Base-by-base conservation (phyloP, 179 eudicot genomes). In the Beta lomatogona region DNA sequence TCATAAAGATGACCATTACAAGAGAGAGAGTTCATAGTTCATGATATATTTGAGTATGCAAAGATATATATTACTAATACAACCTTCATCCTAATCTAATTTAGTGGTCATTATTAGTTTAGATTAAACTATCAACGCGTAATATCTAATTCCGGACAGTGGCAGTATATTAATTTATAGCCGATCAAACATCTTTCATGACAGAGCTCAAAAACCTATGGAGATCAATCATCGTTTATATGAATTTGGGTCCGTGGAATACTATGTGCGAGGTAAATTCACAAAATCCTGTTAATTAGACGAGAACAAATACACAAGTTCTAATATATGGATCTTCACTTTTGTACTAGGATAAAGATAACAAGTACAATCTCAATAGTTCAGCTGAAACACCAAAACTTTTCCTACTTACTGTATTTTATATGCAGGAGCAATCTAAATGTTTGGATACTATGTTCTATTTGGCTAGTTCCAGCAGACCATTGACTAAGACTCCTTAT, bases 201-300 rank as follows among this genome's bases (percentile, higher is more conserved):
- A 82, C 91, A 97, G 98, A 73, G 91, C 88, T 78, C 89, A 89
- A 79, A 88, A 79, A 41, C 91, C 95, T 14, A 54, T 85, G 83
- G 94, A 92, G 82, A 75, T 91, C 50, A 98, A 97, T 79, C 97
- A 94, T 69, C 91, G 84, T 87, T 76, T 95, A 78, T 91, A 91
- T 67, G 99, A 93, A 80, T 97, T 94, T 86, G 99, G 98, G 67
- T 93, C 91, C 4, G 94, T 96, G 52, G 89, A 93, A 81, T 97
- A 94, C 86, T 94, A 93, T 86, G 83, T 94, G 70, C 87, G n/a
- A 91, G 99, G 99, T 94, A 87, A 75, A 75, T 21, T 81, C n/a
- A 25, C 19, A 70, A 18, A 36, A 53, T 41, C 53, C 54, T 19
- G 16, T 59, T 36, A 65, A 69, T n/a, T 22, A 25, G 11, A 54